These are phyloP conservation scores for Amphichorda felina DNA, from an alignment of 2,329 filamentous ascomycete genomes.

Conservation along the genomic window DNA sequence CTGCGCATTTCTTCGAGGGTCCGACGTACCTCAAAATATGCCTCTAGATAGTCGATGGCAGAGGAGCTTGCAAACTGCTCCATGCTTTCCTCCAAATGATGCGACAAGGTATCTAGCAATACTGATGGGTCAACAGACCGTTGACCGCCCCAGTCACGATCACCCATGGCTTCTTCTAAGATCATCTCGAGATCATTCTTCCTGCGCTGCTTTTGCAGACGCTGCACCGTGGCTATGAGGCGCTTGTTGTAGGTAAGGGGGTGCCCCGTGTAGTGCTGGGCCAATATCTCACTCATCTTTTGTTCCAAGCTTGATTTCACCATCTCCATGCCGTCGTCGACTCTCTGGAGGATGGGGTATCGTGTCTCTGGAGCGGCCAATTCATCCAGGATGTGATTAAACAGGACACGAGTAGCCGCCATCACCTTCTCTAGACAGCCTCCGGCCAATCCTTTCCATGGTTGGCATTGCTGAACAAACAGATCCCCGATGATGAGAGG, in stretches of 20 bases:
- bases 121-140: too few species aligned
- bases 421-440: constrained; percentile 4
- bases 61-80: constrained; percentile 16
- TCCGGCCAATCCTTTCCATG: constrained; percentile 38
- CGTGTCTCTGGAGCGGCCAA: constrained; percentile 20
- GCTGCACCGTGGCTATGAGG: constrained; percentile 25
- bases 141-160: too few species aligned
- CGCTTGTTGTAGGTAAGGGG: constrained; percentile 41
- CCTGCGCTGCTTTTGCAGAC: constrained; percentile 10
- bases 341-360: neutral
- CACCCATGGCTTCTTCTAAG: too few species aligned
- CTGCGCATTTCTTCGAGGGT: neutral
- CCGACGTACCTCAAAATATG: constrained; percentile 19
- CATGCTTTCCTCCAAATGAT: constrained; percentile 16
- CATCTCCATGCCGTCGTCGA: constrained; percentile 15
- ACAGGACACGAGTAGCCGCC: neutral
- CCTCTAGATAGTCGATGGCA: constrained; percentile 21
- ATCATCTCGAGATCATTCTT: constrained; percentile 4
- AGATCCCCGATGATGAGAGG: constrained; percentile 45
- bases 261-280: constrained; percentile 27
- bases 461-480: constrained; percentile 44
- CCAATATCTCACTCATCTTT: constrained; percentile 32
- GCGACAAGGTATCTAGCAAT: constrained; percentile 3
- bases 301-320: constrained; percentile 20
- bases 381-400: constrained; percentile 19